Percentiles rank a stretch among this genome's conserved stretches.
These are phyloP conservation scores for Xanthoconium stramineum DNA, from an alignment of 768 basidiomycete genomes.

Conservation along the genomic window DNA sequence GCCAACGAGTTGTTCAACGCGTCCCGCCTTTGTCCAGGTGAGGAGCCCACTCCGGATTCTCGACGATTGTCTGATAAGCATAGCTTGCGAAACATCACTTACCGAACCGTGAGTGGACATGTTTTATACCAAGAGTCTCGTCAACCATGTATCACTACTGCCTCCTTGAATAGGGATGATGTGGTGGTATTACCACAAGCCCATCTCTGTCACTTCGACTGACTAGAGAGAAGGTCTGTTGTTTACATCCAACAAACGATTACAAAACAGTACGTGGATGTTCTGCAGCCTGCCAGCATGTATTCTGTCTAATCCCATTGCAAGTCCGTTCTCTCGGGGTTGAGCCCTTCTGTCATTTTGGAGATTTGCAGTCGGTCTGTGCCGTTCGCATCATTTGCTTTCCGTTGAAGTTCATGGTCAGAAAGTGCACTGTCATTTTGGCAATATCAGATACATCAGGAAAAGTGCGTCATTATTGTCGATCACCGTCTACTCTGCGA, in stretches of 20 bases:
- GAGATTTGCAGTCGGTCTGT: constrained; percentile 78
- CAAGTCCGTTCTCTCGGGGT: constrained; percentile 82
- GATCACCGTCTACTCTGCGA: not conserved
- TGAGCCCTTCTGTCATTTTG: constrained; percentile 69
- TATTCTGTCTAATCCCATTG: not conserved
- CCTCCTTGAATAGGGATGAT: constrained; percentile 38
- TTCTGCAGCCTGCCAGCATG: constrained; percentile 4
- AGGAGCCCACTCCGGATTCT: not conserved
- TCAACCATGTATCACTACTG: not conserved
- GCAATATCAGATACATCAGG: constrained; percentile 89
- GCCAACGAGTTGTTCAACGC: constrained; percentile 81
- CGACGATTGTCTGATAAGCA: constrained; percentile 1
- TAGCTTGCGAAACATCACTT: constrained; percentile 79
- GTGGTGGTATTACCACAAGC: constrained; percentile 47
- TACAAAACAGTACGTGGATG: constrained; percentile 76
- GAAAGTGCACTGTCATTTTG: constrained; percentile 80
- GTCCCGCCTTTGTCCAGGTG: constrained; percentile 77
- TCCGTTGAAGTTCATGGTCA: not conserved
- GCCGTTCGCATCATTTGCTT: not conserved
- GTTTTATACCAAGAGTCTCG: not conserved
- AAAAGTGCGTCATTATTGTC: constrained; percentile 48
- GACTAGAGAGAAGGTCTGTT: constrained; percentile 56
- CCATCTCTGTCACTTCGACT: not conserved
- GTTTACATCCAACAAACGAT: constrained; percentile 82
- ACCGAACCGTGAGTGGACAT: constrained; percentile 63